Conservation (phyloP, 495 filamentous ascomycete species). For the Trichoderma asperelloides region DNA sequence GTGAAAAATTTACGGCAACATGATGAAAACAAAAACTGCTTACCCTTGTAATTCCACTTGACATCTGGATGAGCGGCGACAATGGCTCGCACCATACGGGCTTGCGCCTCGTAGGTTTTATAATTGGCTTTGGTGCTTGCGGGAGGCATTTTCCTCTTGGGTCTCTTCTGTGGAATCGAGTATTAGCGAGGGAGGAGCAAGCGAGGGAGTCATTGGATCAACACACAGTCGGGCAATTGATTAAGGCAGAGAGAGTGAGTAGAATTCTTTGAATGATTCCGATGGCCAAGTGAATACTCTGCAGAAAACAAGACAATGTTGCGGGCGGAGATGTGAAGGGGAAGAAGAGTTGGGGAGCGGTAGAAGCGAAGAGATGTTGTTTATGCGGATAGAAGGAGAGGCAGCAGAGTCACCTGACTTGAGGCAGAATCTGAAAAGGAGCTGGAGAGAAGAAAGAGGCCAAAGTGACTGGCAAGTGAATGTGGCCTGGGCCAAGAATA, state of each 20-base stretch:
- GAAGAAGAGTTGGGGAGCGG: background rate
- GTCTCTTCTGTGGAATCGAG: background rate
- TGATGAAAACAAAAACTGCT: constrained; percentile 14
- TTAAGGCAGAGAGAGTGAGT: background rate
- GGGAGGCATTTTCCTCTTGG: background rate
- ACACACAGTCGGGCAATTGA: background rate
- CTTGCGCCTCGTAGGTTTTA: constrained; percentile 36
- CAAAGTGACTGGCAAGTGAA: background rate
- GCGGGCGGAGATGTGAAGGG: background rate
- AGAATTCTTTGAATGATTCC: background rate
- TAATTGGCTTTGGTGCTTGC: constrained; percentile 31
- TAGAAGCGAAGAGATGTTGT: constrained; percentile 17
- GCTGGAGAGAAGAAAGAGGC: background rate
- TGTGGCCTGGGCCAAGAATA: background rate
- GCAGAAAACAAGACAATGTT: background rate
- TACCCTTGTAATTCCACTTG: constrained; percentile 42
- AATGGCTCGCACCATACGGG: constrained; percentile 43
- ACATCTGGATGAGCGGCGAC: constrained; percentile 34
- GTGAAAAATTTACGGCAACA: background rate
- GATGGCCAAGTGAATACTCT: background rate
- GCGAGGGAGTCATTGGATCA: background rate
- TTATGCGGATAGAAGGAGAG: constrained; percentile 12
- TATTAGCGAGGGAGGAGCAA: background rate
- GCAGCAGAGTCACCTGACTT: constrained; percentile 1
- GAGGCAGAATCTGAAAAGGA: background rate